Evolutionary conservation across 257 asterid species (phyloP).

Genomic region (Ajuga chamaepitys): DNA sequence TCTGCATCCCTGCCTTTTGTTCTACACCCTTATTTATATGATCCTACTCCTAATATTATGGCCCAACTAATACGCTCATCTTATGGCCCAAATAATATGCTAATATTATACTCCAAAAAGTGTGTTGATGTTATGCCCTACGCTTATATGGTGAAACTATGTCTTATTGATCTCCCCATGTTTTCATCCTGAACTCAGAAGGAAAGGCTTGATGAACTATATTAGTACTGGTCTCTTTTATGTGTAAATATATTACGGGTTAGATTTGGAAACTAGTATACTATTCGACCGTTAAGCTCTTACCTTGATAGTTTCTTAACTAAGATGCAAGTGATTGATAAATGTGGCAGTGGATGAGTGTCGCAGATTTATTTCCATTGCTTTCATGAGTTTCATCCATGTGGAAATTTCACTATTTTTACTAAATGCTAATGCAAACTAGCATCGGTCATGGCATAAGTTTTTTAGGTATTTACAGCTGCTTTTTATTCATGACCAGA

Average conservation of each 20-base stretch:
- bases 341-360: not conserved
- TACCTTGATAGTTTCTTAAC: not conserved
- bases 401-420: not conserved
- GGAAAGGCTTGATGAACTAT: too few species aligned
- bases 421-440: not conserved
- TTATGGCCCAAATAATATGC: too few species aligned
- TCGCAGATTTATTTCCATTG: not conserved
- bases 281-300: not conserved
- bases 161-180: too few species aligned
- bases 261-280: not conserved
- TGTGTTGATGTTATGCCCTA: too few species aligned
- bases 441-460: not conserved
- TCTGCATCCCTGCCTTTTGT: too few species aligned
- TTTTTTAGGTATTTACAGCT: not conserved
- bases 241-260: not conserved
- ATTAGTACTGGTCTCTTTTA: not conserved
- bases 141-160: too few species aligned
- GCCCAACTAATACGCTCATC: too few species aligned
- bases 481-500: conserved; percentile 28
- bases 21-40: too few species aligned
- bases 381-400: not conserved
- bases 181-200: too few species aligned
- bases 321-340: not conserved
- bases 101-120: too few species aligned
- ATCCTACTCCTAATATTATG: too few species aligned